Conservation (phyloP, 2,329 filamentous ascomycete species). For the Daldinia sp. region DNA sequence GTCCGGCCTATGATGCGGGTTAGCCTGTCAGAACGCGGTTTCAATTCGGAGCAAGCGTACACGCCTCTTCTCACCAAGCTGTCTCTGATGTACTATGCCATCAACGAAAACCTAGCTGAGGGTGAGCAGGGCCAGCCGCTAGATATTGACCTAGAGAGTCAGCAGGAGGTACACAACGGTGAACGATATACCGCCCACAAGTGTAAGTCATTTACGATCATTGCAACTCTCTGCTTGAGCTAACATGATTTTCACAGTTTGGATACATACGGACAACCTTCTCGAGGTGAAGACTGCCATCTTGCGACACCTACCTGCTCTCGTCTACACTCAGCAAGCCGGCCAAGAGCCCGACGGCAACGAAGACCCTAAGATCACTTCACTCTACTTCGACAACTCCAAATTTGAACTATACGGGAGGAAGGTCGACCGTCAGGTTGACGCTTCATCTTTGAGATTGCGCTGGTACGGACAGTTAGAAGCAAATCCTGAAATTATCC, state of each 20-base stretch:
- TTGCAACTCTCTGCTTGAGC: conserved; percentile 32
- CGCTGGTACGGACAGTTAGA: conserved; percentile 92
- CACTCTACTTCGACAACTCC: conserved; percentile 92
- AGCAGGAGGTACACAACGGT: conserved; percentile 69
- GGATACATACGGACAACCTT: conserved; percentile 95
- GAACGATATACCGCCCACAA: conserved; percentile 89
- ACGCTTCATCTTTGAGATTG: conserved; percentile 85
- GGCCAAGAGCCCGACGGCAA: conserved; percentile 84
- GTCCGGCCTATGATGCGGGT: conserved; percentile 93
- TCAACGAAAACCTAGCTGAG: conserved; percentile 83
- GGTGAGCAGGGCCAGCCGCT: conserved; percentile 57
- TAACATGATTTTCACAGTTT: conserved; percentile 68
- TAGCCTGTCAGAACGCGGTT: conserved; percentile 85
- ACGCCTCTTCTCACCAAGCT: conserved; percentile 89
- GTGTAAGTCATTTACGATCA: conserved; percentile 66
- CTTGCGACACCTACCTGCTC: conserved; percentile 86
- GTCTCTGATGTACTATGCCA: conserved; percentile 95
- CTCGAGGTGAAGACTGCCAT: conserved; percentile 98
- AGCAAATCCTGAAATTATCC: conserved; percentile 80
- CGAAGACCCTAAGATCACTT: conserved; percentile 91
- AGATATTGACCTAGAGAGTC: conserved; percentile 64
- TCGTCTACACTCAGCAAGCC: conserved; percentile 91
- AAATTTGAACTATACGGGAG: conserved; percentile 87
- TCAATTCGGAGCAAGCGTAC: conserved; percentile 93
- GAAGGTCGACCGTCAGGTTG: conserved; percentile 81